Conservation (phyloP, 1,284 basidiomycete genomes). For the Mycena citricolor region DNA sequence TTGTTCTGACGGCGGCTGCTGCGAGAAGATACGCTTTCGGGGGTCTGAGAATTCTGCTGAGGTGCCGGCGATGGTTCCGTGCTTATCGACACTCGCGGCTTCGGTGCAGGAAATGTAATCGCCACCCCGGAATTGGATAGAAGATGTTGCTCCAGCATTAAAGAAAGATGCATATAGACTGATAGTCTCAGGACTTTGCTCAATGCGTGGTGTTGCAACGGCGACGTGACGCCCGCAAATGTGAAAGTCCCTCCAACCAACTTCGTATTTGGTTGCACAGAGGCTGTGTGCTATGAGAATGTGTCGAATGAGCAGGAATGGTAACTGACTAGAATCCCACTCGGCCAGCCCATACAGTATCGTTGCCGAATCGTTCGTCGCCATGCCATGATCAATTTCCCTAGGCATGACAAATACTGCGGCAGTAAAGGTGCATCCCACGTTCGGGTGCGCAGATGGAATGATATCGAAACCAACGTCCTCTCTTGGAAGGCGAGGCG, state of each 20-base stretch:
- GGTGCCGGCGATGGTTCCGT: too few species aligned
- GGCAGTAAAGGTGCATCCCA: slow-evolving; percentile 46
- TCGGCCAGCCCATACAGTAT: slow-evolving; percentile 53
- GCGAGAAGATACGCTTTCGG: too few species aligned
- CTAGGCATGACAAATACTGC: slow-evolving; percentile 44
- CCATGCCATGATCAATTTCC: too few species aligned
- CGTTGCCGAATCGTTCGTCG: slow-evolving; percentile 31
- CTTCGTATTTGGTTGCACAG: slow-evolving; percentile 26
- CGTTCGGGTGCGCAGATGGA: slow-evolving; percentile 36
- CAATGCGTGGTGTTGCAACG: slow-evolving; percentile 43
- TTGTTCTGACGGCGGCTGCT: slow-evolving; percentile 7
- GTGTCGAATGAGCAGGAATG: slow-evolving; percentile 1
- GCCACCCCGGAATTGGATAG: slow-evolving; percentile 50
- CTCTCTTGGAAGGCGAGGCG: slow-evolving; percentile 34
- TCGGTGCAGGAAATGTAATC: slow-evolving; percentile 44
- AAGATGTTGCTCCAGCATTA: slow-evolving; percentile 61
- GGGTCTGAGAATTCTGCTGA: too few species aligned
- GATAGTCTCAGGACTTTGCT: slow-evolving; percentile 49
- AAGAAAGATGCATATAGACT: slow-evolving; percentile 55
- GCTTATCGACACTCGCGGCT: too few species aligned
- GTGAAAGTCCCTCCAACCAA: slow-evolving; percentile 62
- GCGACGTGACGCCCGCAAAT: slow-evolving; percentile 46
- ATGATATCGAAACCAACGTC: slow-evolving; percentile 43
- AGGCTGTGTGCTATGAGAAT: slow-evolving; percentile 19
- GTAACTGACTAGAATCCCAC: slow-evolving; percentile 43